Conservation (phyloP, 148 eudicot genomes). For the Polygonum maritimum region DNA sequence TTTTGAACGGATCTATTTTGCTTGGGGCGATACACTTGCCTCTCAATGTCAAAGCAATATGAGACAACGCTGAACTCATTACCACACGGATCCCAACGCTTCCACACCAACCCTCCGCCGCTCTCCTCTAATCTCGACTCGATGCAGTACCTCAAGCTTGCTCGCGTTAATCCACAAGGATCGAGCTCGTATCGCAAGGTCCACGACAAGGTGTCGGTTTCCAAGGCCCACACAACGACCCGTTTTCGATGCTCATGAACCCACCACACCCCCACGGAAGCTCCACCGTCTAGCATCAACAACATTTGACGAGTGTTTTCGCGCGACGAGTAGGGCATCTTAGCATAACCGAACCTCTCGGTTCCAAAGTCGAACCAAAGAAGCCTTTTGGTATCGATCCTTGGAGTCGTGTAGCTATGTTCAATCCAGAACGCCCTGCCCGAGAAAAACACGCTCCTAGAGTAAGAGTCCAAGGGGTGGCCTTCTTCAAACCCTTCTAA, state of each 20-base stretch:
- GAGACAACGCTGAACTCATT: too few species aligned
- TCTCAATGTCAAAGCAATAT: too few species aligned
- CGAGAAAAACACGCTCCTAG: background rate
- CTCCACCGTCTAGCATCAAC: background rate
- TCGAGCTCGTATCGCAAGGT: too few species aligned
- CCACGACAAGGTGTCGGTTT: background rate
- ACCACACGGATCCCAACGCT: too few species aligned
- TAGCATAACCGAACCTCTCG: background rate
- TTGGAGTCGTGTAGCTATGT: background rate
- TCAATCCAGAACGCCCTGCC: background rate
- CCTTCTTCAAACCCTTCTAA: background rate
- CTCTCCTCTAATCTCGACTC: too few species aligned
- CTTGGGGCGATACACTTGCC: too few species aligned
- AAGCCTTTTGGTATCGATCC: background rate
- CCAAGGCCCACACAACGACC: background rate
- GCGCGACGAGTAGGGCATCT: background rate
- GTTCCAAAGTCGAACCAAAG: background rate
- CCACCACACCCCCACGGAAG: background rate
- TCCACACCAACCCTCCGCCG: too few species aligned
- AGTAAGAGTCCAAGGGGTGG: background rate
- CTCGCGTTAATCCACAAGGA: too few species aligned
- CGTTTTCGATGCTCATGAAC: background rate
- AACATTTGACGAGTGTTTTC: background rate
- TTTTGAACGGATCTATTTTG: too few species aligned
- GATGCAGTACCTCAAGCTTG: too few species aligned